phyloP scores from a whole-genome alignment of 768 basidiomycete genomes.

The Leccinum truebloodii region DNA sequence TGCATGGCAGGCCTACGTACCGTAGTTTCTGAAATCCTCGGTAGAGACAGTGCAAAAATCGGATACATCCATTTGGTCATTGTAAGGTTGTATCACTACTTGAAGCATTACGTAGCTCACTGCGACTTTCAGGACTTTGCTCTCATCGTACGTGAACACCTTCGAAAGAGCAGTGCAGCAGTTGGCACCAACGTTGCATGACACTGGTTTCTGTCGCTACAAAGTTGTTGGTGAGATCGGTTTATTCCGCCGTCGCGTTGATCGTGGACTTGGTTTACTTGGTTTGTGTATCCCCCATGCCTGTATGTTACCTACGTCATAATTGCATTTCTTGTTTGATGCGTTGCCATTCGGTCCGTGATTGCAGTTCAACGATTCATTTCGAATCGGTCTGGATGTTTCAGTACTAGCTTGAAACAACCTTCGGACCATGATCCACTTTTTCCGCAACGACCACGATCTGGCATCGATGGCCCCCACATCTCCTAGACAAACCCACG shows the following conservation, averaged over 20 bases:
- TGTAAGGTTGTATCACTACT: slow-evolving; percentile 10
- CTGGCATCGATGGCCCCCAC: slow-evolving; percentile 25
- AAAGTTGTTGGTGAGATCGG: not conserved
- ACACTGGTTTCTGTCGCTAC: not conserved
- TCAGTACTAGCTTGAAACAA: not conserved
- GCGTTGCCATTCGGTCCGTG: slow-evolving; percentile 1
- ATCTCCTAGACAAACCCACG: slow-evolving; percentile 20
- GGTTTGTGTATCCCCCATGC: slow-evolving; percentile 7
- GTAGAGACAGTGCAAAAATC: slow-evolving; percentile 15
- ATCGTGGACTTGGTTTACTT: slow-evolving; percentile 9
- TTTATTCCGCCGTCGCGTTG: slow-evolving; percentile 1
- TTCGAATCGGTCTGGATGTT: slow-evolving; percentile 12
- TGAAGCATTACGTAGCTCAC: slow-evolving; percentile 4
- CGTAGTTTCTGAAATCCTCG: slow-evolving; percentile 22
- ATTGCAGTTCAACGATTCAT: not conserved
- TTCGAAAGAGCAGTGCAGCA: slow-evolving; percentile 2
- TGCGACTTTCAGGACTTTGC: slow-evolving; percentile 24
- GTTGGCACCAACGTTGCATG: not conserved
- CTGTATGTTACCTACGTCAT: slow-evolving; percentile 9
- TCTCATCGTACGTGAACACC: slow-evolving; percentile 15
- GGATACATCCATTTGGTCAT: slow-evolving; percentile 24
- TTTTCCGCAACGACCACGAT: slow-evolving; percentile 5
- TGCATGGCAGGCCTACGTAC: slow-evolving; percentile 19
- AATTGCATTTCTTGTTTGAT: slow-evolving; percentile 14
- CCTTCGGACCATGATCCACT: not conserved